A percentile compares a stretch with the other conserved stretches of the same genome.
Evolutionary conservation across 2,329 filamentous ascomycete genomes (phyloP).

Genomic region (Mycosphaerella sp.): DNA sequence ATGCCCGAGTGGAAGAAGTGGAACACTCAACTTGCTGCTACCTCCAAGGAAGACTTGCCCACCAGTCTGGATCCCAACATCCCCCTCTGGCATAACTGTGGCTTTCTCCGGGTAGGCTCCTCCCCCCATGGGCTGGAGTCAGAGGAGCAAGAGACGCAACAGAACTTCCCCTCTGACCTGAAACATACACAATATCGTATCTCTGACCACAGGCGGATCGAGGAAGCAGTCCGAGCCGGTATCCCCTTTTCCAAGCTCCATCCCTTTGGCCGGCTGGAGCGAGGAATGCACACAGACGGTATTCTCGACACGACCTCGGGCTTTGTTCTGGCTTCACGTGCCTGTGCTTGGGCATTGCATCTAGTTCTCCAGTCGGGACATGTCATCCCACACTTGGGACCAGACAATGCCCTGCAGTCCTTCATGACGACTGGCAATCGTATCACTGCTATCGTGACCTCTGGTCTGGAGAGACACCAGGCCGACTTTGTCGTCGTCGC

Average conservation of each 20-base stretch:
- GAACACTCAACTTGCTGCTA: slow-evolving; percentile 21
- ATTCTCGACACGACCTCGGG: slow-evolving; percentile 21
- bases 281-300: slow-evolving; percentile 13
- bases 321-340: slow-evolving; percentile 17
- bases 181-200: slow-evolving; percentile 28
- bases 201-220: slow-evolving; percentile 14
- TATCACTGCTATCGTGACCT: slow-evolving; percentile 24
- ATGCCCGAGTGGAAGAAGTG: slow-evolving; percentile 33
- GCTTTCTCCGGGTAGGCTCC: slow-evolving; percentile 21
- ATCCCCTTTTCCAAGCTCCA: slow-evolving; percentile 18
- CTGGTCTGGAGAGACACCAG: slow-evolving; percentile 40
- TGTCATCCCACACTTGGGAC: slow-evolving; percentile 17
- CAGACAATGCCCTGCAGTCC: slow-evolving; percentile 9
- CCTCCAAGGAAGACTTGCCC: slow-evolving; percentile 7
- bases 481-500: slow-evolving; percentile 27
- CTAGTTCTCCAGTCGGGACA: slow-evolving; percentile 7
- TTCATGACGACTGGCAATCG: slow-evolving; percentile 12
- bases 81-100: slow-evolving; percentile 25
- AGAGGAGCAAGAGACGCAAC: slow-evolving; percentile 23
- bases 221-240: slow-evolving; percentile 9
- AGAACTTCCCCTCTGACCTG: slow-evolving; percentile 23
- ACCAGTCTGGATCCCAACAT: slow-evolving; percentile 9
- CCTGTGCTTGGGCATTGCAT: slow-evolving; percentile 19
- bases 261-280: slow-evolving; percentile 13
- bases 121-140: slow-evolving; percentile 14